Base-by-base conservation (phyloP, 192 early-diverging fungal species). In the Backusella tuberculispora region DNA sequence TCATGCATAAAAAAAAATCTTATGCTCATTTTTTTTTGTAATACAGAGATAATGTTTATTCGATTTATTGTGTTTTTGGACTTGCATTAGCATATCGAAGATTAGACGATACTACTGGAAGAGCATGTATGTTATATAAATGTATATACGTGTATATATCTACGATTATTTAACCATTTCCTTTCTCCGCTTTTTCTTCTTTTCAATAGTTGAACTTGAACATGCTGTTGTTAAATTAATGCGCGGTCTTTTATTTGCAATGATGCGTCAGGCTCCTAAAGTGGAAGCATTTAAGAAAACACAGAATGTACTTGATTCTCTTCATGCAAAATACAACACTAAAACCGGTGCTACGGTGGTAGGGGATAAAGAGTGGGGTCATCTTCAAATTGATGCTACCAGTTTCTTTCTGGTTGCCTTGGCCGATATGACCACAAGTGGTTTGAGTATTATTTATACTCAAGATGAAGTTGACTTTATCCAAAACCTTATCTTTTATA, bases 281-380 rank as follows among this genome's bases (percentile, higher is more conserved):
- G 92, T 95, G 2, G 93, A 95, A 78, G 77, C 79, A 50, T 96
- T 96, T 82, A 96, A 96, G 78, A 87, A 92, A 73, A 92, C 92
- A 4, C 95, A 95, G 74, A 70, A 85, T 15, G 75, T 90, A n/a
- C 72, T 85, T 14, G 86, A 96, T 79, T 83, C 92, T n/a, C 87
- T 96, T 3, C 95, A 96, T 74, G 95, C 95, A 63, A 96, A 96
- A 83, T 96, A 94, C 82, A 92, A 93, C 70, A 96, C 93, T 7
- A 83, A 83, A 9, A 95, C 92, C 1, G 93, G 93, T 40, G 93
- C 89, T 66, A 93, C 93, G 29, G 95, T 96, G 21, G 93, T 96
- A 14, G 92, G 88, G 14, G 95, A 96, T 76, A 81, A 80, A 6
- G 92, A 91, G 38, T 96, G 95, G 95, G 95, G 93, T 26, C 95